Conservation (phyloP, 495 filamentous ascomycete genomes). For the Echria macrotheca region DNA sequence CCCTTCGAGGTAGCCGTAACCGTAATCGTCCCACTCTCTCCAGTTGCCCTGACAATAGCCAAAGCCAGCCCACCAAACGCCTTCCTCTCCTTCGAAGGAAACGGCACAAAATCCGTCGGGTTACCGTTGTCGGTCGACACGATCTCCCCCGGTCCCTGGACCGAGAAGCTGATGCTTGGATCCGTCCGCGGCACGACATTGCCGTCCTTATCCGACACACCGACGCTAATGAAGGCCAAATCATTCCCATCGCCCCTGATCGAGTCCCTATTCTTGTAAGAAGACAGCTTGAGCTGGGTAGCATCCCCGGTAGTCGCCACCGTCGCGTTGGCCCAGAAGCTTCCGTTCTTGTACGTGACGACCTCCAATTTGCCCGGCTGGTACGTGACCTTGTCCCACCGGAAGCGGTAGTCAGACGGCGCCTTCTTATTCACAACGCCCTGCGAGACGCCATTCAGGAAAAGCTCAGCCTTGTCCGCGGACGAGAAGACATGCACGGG, state of each 20-base stretch:
- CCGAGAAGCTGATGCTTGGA: constrained; percentile 36
- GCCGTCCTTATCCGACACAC: constrained; percentile 36
- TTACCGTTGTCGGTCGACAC: constrained; percentile 46
- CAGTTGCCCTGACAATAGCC: constrained; percentile 32
- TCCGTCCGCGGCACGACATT: constrained; percentile 31
- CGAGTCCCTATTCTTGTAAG: constrained; percentile 25
- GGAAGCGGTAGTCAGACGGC: constrained; percentile 37
- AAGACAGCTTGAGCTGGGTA: constrained; percentile 25
- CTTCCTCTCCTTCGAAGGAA: constrained; percentile 37
- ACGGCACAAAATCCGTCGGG: constrained; percentile 37
- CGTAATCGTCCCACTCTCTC: constrained; percentile 28
- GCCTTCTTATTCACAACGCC: constrained; percentile 29
- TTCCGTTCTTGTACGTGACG: constrained; percentile 38
- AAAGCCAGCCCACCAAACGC: constrained; percentile 41
- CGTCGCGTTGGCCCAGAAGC: constrained; percentile 36
- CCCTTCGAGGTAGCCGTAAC: constrained; percentile 25
- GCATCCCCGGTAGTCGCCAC: constrained; percentile 31
- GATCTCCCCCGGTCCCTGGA: constrained; percentile 37
- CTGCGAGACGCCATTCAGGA: constrained; percentile 42
- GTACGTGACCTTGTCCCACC: constrained; percentile 44
- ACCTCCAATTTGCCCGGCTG: constrained; percentile 39
- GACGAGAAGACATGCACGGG: constrained; percentile 45
- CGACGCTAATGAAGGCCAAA: constrained; percentile 38
- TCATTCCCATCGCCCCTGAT: constrained; percentile 38
- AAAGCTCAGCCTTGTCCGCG: constrained; percentile 45